A percentile compares a stretch with the other conserved stretches of the same genome.
phyloP scores from a whole-genome alignment of 2,329 filamentous ascomycete species.

The Drechslerella dactyloides region DNA sequence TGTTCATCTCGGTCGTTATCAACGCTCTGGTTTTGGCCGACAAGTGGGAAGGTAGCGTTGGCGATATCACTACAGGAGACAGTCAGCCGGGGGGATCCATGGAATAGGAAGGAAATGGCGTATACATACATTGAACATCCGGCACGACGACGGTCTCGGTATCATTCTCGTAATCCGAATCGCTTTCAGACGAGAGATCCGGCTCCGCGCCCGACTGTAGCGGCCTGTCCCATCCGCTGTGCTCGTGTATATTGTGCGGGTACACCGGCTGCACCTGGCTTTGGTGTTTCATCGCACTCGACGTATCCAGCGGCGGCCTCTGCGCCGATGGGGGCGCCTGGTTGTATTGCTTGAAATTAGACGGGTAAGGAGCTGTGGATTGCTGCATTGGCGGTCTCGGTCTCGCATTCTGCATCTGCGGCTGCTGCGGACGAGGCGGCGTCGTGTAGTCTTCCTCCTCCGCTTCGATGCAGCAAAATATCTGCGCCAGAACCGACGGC shows the following conservation, averaged over 20 bases:
- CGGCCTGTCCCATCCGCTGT: constrained; percentile 37
- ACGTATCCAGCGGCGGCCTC: constrained; percentile 1
- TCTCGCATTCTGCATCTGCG: constrained; percentile 36
- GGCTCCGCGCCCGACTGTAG: constrained; percentile 11
- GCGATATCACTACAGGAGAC: not conserved
- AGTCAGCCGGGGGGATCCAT: constrained; percentile 13
- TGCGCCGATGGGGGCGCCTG: constrained; percentile 11
- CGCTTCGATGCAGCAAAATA: constrained; percentile 35
- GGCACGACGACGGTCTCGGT: constrained; percentile 28
- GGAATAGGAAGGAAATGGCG: not conserved
- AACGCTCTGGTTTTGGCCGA: constrained; percentile 54
- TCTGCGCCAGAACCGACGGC: constrained; percentile 29
- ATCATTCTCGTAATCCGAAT: constrained; percentile 17
- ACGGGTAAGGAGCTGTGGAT: constrained; percentile 19
- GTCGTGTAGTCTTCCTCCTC: constrained; percentile 30
- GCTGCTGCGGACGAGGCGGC: constrained; percentile 26
- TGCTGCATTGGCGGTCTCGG: constrained; percentile 22
- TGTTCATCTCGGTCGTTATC: constrained; percentile 77
- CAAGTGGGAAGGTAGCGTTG: constrained; percentile 36
- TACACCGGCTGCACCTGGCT: constrained; percentile 11
- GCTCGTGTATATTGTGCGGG: constrained; percentile 35
- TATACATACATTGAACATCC: constrained; percentile 7
- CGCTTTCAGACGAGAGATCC: constrained; percentile 16
- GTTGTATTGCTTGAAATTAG: constrained; percentile 14
- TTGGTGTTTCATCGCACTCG: constrained; percentile 9